Evolutionary conservation across 2,329 filamentous ascomycete genomes (phyloP).

Genomic region (Phialophora chinensis): DNA sequence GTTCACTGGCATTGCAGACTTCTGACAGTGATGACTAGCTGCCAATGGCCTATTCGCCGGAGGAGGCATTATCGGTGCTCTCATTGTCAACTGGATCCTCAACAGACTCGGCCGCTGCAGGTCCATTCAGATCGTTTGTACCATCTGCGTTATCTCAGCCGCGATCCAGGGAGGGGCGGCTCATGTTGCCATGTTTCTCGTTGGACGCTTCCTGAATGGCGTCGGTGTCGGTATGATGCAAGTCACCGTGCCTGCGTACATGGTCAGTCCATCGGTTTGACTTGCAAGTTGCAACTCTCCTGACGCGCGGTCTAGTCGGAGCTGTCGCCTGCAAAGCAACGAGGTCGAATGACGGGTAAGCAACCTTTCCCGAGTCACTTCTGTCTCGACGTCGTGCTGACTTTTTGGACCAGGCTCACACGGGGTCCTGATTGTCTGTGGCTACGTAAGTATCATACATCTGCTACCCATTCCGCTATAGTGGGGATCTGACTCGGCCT

Average conservation of each 20-base stretch:
- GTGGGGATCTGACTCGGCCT: slow-evolving; percentile 3
- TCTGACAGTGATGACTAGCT: slow-evolving; percentile 23
- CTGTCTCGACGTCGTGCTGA: slow-evolving; percentile 9
- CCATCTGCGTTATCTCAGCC: slow-evolving; percentile 29
- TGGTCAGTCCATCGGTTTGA: slow-evolving; percentile 20
- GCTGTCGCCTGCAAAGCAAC: slow-evolving; percentile 26
- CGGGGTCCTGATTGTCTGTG: slow-evolving; percentile 22
- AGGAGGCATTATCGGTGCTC: slow-evolving; percentile 29
- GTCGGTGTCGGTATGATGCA: slow-evolving; percentile 47
- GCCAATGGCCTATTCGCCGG: slow-evolving; percentile 32
- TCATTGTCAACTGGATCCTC: slow-evolving; percentile 32
- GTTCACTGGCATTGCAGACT: slow-evolving; percentile 14
- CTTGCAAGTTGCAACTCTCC: slow-evolving; percentile 8
- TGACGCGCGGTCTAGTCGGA: slow-evolving; percentile 23
- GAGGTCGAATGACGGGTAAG: slow-evolving; percentile 26
- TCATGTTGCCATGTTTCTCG: slow-evolving; percentile 48
- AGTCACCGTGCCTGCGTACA: slow-evolving; percentile 39
- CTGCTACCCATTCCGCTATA: background rate
- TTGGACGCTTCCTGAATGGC: slow-evolving; percentile 48
- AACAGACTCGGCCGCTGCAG: slow-evolving; percentile 31
- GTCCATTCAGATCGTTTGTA: slow-evolving; percentile 26
- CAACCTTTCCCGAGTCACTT: slow-evolving; percentile 7
- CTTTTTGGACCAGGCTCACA: slow-evolving; percentile 19
- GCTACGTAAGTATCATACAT: slow-evolving; percentile 21
- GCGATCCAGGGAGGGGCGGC: slow-evolving; percentile 32